Percentiles rank a stretch among this genome's conserved stretches.
Evolutionary conservation across 2,329 filamentous ascomycete genomes (phyloP).

Genomic region (Pseudogymnoascus pannorum): DNA sequence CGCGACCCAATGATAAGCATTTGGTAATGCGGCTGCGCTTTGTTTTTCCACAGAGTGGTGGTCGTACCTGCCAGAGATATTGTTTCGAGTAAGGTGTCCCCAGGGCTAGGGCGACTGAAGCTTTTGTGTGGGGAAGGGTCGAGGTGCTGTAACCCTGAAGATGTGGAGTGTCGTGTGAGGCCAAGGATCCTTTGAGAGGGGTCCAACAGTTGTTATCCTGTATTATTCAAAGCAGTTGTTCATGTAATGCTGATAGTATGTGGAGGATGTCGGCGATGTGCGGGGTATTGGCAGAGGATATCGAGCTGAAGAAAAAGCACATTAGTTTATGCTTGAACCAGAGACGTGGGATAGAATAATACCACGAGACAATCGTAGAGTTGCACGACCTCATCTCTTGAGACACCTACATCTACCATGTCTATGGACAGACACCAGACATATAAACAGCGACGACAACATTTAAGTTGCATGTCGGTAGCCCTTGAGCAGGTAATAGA

Average conservation of each 20-base stretch:
- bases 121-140: not conserved
- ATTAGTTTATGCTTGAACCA: not conserved
- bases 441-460: not conserved
- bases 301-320: not conserved
- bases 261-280: not conserved
- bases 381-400: not conserved
- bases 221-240: not conserved
- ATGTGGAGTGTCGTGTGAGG: not conserved
- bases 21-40: not conserved
- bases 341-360: not conserved
- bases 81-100: not conserved
- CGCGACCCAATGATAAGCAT: not conserved
- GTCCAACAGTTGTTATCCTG: not conserved
- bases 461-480: not conserved
- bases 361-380: not conserved
- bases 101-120: not conserved
- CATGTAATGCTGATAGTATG: not conserved
- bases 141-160: not conserved
- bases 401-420: not conserved
- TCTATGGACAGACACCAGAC: not conserved
- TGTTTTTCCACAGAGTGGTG: not conserved
- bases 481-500: not conserved
- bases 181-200: not conserved
- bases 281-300: not conserved
- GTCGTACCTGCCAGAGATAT: not conserved